phyloP scores from a whole-genome alignment of 371 early-diverging fungal species.

The Capniomyces stellatus region DNA sequence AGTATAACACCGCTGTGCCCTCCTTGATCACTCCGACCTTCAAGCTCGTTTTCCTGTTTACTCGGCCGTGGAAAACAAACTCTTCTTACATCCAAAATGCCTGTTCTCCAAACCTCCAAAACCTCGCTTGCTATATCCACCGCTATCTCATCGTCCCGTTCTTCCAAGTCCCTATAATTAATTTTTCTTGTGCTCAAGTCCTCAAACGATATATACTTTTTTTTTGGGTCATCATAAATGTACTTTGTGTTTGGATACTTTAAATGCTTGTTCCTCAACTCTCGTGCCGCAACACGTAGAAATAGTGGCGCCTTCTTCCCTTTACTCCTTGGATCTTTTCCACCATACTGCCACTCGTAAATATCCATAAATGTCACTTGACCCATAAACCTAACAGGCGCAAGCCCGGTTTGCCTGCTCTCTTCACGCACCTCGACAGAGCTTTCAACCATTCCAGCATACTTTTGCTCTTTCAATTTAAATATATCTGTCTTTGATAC shows the following conservation, averaged over 20 bases:
- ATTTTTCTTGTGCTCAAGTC: too few relatives aligned
- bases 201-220: not conserved
- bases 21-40: not conserved
- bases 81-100: slow-evolving; percentile 3
- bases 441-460: not conserved
- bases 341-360: slow-evolving; percentile 3
- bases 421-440: not conserved
- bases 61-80: slow-evolving; percentile 4
- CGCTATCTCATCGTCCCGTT: not conserved
- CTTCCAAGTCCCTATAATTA: not conserved
- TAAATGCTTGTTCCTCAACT: not conserved
- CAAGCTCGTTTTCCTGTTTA: not conserved
- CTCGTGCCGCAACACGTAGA: not conserved
- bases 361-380: slow-evolving; percentile 4
- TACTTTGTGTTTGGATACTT: not conserved
- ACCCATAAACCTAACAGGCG: not conserved
- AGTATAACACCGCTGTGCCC: not conserved
- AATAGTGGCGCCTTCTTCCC: slow-evolving; percentile 1
- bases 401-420: not conserved
- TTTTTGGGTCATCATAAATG: slow-evolving; percentile 1
- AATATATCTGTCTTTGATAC: not conserved
- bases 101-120: slow-evolving; percentile 4
- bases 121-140: not conserved
- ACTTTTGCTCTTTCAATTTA: not conserved
- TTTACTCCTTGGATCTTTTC: not conserved